phyloP scores from a whole-genome alignment of 2,329 filamentous ascomycete genomes.

The Alternaria hordeiaustralica region DNA sequence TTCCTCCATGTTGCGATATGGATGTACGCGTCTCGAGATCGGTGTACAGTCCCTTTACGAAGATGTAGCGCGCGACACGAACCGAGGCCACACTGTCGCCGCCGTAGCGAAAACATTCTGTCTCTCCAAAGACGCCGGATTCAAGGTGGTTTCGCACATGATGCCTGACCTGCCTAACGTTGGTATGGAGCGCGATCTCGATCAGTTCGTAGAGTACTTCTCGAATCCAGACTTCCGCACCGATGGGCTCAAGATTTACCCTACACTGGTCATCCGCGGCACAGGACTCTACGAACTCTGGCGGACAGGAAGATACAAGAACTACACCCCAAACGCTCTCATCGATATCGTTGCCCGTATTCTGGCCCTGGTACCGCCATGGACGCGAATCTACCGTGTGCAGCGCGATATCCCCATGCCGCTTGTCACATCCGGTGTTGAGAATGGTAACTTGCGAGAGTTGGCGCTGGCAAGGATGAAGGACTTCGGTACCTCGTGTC shows the following conservation, averaged over 20 bases:
- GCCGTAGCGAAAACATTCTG: conserved; percentile 96
- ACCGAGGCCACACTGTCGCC: conserved; percentile 93
- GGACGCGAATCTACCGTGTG: conserved; percentile 98
- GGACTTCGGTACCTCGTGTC: conserved; percentile 95
- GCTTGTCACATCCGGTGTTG: conserved; percentile 95
- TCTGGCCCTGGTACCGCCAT: conserved; percentile 89
- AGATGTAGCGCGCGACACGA: conserved; percentile 97
- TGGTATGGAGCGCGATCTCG: conserved; percentile 95
- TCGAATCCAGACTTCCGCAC: conserved; percentile 95
- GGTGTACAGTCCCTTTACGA: conserved; percentile 97
- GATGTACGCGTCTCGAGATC: conserved; percentile 91
- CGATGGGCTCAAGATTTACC: conserved; percentile 97
- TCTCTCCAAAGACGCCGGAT: conserved; percentile 95
- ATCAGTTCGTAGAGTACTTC: conserved; percentile 98
- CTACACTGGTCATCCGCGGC: conserved; percentile 93
- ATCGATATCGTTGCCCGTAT: conserved; percentile 98
- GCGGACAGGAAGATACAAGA: conserved; percentile 96
- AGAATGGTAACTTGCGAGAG: conserved; percentile 96
- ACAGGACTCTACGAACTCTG: conserved; percentile 97
- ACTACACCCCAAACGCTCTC: conserved; percentile 96
- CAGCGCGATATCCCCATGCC: conserved; percentile 99
- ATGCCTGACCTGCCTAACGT: conserved; percentile 99
- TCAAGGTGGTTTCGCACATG: conserved; percentile 99
- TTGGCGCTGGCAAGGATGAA: conserved; percentile 97
- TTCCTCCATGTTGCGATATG: conserved; percentile 95